Percentiles rank a stretch among this genome's conserved stretches.
These are phyloP conservation scores for Guadua angustifolia DNA, from an alignment of 176 grass and related monocot species.

Conservation along the genomic window DNA sequence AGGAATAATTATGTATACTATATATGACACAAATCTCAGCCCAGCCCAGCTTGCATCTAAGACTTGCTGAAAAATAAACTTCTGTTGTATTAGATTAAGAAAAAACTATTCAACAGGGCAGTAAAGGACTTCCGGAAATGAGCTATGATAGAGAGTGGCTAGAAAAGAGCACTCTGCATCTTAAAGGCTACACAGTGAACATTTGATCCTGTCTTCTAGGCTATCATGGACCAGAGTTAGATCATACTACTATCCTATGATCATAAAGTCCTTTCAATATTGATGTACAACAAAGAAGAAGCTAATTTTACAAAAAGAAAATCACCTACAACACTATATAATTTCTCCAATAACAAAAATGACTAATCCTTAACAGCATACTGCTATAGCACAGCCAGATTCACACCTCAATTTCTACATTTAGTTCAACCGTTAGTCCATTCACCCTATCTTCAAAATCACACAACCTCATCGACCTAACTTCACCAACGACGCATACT, in stretches of 20 bases:
- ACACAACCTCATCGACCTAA: neutral
- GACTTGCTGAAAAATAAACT: neutral
- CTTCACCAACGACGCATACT: neutral
- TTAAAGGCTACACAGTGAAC: conserved; percentile 10
- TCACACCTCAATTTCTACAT: neutral
- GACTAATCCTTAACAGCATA: neutral
- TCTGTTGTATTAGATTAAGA: neutral
- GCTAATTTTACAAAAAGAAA: neutral
- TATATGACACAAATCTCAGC: neutral
- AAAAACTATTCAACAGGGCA: neutral
- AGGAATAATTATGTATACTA: neutral
- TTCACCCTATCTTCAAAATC: neutral
- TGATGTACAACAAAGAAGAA: neutral
- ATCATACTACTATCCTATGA: neutral
- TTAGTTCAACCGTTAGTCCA: neutral
- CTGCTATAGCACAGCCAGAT: neutral
- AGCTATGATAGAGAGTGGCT: neutral
- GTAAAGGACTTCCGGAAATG: neutral
- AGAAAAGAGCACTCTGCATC: neutral
- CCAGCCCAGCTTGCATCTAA: neutral
- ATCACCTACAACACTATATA: neutral
- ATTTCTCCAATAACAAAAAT: neutral
- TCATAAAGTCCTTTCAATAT: neutral
- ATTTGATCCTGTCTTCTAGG: neutral
- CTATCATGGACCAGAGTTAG: neutral